A percentile compares a stretch with the other conserved stretches of the same genome.
Conservation (phyloP, 352 stramenopile species). For the Pythium plurisporium region DNA sequence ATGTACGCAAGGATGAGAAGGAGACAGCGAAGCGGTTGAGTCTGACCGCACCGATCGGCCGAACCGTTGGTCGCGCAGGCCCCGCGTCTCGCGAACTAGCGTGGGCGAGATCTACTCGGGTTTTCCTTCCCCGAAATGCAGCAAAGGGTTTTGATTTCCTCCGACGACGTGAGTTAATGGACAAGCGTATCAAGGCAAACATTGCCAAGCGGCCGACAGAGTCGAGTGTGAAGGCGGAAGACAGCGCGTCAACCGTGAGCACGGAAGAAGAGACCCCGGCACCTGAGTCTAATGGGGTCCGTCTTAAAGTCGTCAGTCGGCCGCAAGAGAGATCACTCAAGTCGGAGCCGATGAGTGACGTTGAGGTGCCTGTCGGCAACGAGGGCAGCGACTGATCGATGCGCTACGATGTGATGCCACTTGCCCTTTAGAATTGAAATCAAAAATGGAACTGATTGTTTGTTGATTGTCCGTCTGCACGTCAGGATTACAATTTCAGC, state of each 20-base stretch:
- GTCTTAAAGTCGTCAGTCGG: conserved; percentile 20
- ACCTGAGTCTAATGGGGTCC: background rate
- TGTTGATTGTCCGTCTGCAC: background rate
- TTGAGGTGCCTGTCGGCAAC: background rate
- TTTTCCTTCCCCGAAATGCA: conserved; percentile 66
- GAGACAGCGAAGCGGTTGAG: conserved; percentile 57
- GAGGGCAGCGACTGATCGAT: background rate
- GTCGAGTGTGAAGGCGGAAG: conserved; percentile 13
- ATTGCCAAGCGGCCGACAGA: conserved; percentile 20
- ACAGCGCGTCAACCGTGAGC: conserved; percentile 20
- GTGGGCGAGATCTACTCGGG: conserved; percentile 41
- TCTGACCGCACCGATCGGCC: conserved; percentile 53
- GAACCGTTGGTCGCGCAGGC: conserved; percentile 52
- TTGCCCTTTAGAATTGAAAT: conserved; percentile 13
- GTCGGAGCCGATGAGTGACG: background rate
- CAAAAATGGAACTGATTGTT: conserved; percentile 14
- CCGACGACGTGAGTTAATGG: conserved; percentile 51
- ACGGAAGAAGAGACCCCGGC: conserved; percentile 15
- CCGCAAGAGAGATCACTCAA: conserved; percentile 17
- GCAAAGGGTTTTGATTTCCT: conserved; percentile 70
- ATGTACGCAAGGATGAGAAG: conserved; percentile 62
- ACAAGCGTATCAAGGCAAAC: conserved; percentile 23
- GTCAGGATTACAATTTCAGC: conserved; percentile 53
- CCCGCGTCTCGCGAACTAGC: conserved; percentile 52
- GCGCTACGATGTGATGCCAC: background rate